These are phyloP conservation scores for Hypoxylon rickii DNA, from an alignment of 495 filamentous ascomycete genomes.

Conservation along the genomic window DNA sequence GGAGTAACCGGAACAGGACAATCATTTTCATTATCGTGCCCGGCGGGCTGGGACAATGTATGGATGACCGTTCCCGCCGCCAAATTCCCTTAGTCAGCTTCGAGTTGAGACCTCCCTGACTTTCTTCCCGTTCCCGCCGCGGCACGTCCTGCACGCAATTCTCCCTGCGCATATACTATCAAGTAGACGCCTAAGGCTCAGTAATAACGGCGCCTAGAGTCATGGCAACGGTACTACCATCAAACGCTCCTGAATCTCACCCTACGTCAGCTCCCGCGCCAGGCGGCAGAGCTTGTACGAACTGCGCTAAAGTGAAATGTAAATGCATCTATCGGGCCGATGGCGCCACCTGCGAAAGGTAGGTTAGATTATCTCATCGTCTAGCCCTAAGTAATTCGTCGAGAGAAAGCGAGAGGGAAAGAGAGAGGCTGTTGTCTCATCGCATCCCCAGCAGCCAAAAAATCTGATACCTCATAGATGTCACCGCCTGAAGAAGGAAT, in stretches of 20 bases:
- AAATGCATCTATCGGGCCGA: constrained; percentile 51
- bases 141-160: background rate
- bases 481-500: constrained; percentile 51
- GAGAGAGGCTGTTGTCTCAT: too few species aligned
- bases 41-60: background rate
- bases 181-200: background rate
- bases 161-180: background rate
- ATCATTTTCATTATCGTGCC: constrained; percentile 2
- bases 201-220: background rate
- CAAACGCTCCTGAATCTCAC: background rate
- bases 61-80: background rate
- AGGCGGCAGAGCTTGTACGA: constrained; percentile 54
- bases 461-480: constrained; percentile 45
- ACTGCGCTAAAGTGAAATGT: constrained; percentile 58
- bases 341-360: constrained; percentile 53
- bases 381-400: too few species aligned
- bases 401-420: too few species aligned
- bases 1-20: constrained; percentile 4
- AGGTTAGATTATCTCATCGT: constrained; percentile 11
- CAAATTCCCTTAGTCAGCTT: constrained; percentile 5
- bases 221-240: constrained; percentile 2
- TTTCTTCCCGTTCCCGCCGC: constrained; percentile 14
- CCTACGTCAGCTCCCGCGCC: constrained; percentile 1
- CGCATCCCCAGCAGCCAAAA: background rate
- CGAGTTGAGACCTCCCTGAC: background rate